Percentiles rank a stretch among this genome's conserved stretches.
Evolutionary conservation across 2,329 filamentous ascomycete species (phyloP).

Genomic region (Sporothrix humicola): DNA sequence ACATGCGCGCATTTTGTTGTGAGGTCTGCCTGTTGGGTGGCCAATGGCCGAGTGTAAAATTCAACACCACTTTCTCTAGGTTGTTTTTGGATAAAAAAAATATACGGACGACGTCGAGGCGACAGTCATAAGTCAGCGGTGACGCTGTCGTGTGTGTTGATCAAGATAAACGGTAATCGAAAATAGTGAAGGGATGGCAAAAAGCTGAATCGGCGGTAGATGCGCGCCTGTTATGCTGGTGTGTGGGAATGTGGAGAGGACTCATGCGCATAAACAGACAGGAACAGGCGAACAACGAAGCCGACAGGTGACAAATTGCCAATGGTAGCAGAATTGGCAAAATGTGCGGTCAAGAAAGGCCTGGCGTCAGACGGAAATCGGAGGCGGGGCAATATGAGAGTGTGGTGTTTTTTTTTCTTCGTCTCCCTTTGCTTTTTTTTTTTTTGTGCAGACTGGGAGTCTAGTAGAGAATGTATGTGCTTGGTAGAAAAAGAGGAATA

Average conservation of each 20-base stretch:
- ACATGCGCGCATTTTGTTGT: not conserved
- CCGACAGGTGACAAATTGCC: not conserved
- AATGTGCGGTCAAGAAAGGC: slow-evolving; percentile 26
- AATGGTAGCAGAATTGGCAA: not conserved
- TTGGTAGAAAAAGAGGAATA: not conserved
- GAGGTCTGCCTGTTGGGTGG: not conserved
- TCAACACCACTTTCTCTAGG: not conserved
- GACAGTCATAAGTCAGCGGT: not conserved
- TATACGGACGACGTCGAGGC: not conserved
- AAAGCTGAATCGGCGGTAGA: not conserved
- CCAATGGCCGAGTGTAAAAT: not conserved
- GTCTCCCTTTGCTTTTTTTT: too few relatives aligned
- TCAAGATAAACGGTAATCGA: too few relatives aligned
- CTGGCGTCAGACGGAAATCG: slow-evolving; percentile 15
- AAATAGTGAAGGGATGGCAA: not conserved
- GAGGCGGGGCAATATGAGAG: slow-evolving; percentile 4
- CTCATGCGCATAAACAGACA: slow-evolving; percentile 7
- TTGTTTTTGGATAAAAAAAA: not conserved
- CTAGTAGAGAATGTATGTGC: too few relatives aligned
- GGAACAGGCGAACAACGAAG: not conserved
- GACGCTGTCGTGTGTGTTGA: not conserved
- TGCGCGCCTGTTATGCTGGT: not conserved
- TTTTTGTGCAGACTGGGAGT: too few relatives aligned
- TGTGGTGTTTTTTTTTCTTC: too few relatives aligned
- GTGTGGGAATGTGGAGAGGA: not conserved